Evolutionary conservation across 192 early-diverging fungal species (phyloP).

Genomic region (Backusella westeae): DNA sequence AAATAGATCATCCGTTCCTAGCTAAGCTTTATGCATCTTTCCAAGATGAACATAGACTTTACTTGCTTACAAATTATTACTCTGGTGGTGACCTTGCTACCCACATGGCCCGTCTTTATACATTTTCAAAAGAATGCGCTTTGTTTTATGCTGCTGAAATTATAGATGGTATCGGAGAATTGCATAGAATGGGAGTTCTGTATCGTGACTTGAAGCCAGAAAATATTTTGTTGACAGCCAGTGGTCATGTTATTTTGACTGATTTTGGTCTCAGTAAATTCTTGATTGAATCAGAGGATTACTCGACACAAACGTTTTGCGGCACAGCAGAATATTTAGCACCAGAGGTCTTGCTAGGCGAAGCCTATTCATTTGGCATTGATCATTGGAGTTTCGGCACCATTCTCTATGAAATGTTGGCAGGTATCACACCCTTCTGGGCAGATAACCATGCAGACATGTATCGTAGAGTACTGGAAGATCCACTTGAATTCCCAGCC

Average conservation of each 20-base stretch:
- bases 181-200: constrained; percentile 86
- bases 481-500: constrained; percentile 47
- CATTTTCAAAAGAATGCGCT: constrained; percentile 67
- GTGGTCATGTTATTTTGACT: constrained; percentile 84
- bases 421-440: constrained; percentile 63
- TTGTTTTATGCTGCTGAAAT: constrained; percentile 90
- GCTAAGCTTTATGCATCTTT: constrained; percentile 90
- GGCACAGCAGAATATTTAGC: constrained; percentile 82
- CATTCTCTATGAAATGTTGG: constrained; percentile 88
- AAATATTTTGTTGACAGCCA: constrained; percentile 64
- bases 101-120: constrained; percentile 59
- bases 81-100: constrained; percentile 91
- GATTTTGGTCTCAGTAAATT: constrained; percentile 93
- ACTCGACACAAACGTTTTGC: constrained; percentile 60
- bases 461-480: constrained; percentile 55
- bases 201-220: constrained; percentile 85
- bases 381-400: constrained; percentile 93
- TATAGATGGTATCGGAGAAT: constrained; percentile 78
- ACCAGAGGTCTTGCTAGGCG: constrained; percentile 64
- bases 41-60: constrained; percentile 81
- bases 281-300: constrained; percentile 22
- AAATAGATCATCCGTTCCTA: constrained; percentile 84
- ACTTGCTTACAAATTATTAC: constrained; percentile 86
- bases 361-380: constrained; percentile 65
- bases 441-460: constrained; percentile 52